Evolutionary conservation across 2,329 filamentous ascomycete genomes (phyloP).

Genomic region (Aphanoascus verrucosus): DNA sequence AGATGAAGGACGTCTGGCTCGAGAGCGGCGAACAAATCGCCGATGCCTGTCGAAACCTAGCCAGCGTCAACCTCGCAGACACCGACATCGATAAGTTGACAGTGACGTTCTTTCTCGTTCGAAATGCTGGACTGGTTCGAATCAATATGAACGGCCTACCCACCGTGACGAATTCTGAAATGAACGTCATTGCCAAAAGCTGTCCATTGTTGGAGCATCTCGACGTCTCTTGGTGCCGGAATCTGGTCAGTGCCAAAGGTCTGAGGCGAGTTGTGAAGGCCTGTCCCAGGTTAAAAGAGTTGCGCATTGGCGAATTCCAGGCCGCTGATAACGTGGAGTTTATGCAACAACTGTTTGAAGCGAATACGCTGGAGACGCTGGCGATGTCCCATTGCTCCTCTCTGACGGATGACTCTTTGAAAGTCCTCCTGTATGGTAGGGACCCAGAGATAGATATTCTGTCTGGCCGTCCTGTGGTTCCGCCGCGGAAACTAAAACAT

Average conservation of each 20-base stretch:
- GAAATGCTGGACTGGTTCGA: slow-evolving; percentile 67
- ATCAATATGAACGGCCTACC: slow-evolving; percentile 79
- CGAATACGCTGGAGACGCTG: slow-evolving; percentile 73
- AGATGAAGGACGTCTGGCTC: slow-evolving; percentile 71
- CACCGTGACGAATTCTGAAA: slow-evolving; percentile 67
- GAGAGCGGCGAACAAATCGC: slow-evolving; percentile 57
- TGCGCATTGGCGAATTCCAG: slow-evolving; percentile 69
- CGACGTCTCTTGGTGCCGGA: slow-evolving; percentile 88
- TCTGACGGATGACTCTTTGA: slow-evolving; percentile 62
- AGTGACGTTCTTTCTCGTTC: slow-evolving; percentile 67
- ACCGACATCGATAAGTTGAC: slow-evolving; percentile 71
- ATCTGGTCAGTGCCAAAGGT: slow-evolving; percentile 62
- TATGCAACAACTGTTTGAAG: slow-evolving; percentile 62
- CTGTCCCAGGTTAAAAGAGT: slow-evolving; percentile 63
- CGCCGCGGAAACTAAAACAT: slow-evolving; percentile 67
- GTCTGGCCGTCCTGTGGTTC: slow-evolving; percentile 63
- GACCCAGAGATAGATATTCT: slow-evolving; percentile 72
- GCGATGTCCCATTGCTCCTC: slow-evolving; percentile 70
- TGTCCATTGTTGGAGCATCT: slow-evolving; percentile 74
- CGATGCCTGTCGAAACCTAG: slow-evolving; percentile 75
- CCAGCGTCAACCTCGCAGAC: slow-evolving; percentile 79
- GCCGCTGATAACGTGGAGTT: slow-evolving; percentile 68
- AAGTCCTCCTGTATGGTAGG: slow-evolving; percentile 62
- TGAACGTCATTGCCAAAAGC: slow-evolving; percentile 71
- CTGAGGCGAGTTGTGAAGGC: slow-evolving; percentile 60